Base-by-base conservation (phyloP, 2,329 filamentous ascomycete genomes). In the Endoconidiophora polonica region DNA sequence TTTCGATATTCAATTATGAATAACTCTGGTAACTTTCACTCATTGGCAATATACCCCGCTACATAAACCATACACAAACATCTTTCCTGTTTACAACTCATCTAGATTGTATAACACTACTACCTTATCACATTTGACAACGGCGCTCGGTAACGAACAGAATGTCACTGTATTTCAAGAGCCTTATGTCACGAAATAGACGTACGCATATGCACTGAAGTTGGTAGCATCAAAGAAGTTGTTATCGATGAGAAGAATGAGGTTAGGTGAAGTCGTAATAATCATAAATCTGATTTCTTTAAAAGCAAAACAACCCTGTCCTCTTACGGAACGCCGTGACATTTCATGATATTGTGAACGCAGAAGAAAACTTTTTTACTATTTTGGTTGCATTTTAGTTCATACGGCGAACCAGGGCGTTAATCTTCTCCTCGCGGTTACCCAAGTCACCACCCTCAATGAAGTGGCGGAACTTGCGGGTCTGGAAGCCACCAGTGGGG, bases 341-440 rank as follows among this genome's bases (percentile, higher is more conserved):
- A 62, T 60, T 65, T 60, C 60, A 59, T 54, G 49, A 52, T 48
- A 47, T 49, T 49, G 44, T 49, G 48, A 50, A 50, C 44, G 47
- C 48, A 50, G 43, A 49, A 55, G 45, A 55, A 47, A 50, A 54
- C 26, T 59, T 61, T 63, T 61, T 61, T 55, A 48, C 37, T 57
- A 55, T 56, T 59, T 53, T 56, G 55, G 57, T 57, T 48, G 55
- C 44, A 49, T 46, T 58, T 66, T 93, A 98, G 80, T 96, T 96
- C 91, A 96, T 96, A 76, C 94, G 86, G 71, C 86, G 81, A 75
- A 98, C 83, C 66, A 96, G 79, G 63, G 71, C 76, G 72, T 96
- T 96, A 80, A 96, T 95, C 74, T 88, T 81, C 64, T 96, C 88
- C 77, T 98, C 91, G 60, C 91, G 84, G 81, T 98, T 96, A 68